Evolutionary conservation across 2,329 filamentous ascomycete genomes (phyloP).

Genomic region (Aureobasidium lini): DNA sequence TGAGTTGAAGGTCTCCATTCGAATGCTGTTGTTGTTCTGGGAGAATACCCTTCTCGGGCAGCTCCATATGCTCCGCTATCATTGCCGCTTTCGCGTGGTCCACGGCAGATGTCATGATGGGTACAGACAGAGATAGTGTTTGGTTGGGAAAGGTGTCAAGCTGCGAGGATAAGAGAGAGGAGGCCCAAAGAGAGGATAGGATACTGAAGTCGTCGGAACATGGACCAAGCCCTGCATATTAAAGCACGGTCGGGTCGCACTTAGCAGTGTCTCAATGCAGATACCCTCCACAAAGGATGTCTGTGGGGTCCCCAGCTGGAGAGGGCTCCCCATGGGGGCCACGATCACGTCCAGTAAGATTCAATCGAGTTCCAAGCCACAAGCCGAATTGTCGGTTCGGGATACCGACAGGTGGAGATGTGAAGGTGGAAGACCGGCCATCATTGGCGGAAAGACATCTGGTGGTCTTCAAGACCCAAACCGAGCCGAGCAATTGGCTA

Average conservation of each 20-base stretch:
- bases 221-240: not conserved
- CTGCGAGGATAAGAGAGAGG: not conserved
- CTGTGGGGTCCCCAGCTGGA: not conserved
- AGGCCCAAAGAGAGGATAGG: not conserved
- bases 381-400: not conserved
- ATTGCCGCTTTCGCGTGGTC: constrained; percentile 18
- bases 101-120: not conserved
- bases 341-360: not conserved
- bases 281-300: not conserved
- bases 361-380: not conserved
- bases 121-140: not conserved
- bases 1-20: constrained; percentile 18
- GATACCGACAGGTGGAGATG: not conserved
- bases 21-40: not conserved
- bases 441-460: too few relatives aligned
- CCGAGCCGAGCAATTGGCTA: not conserved
- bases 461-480: not conserved
- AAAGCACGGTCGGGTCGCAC: not conserved
- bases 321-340: not conserved
- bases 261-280: not conserved
- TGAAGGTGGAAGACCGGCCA: not conserved
- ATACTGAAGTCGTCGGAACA: not conserved
- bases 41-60: not conserved
- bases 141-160: not conserved
- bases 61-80: constrained; percentile 7